Evolutionary conservation across 2,329 filamentous ascomycete species (phyloP), one percentile per base, ranked within the genome.

Genomic region (Blastomyces emzantsi): DNA sequence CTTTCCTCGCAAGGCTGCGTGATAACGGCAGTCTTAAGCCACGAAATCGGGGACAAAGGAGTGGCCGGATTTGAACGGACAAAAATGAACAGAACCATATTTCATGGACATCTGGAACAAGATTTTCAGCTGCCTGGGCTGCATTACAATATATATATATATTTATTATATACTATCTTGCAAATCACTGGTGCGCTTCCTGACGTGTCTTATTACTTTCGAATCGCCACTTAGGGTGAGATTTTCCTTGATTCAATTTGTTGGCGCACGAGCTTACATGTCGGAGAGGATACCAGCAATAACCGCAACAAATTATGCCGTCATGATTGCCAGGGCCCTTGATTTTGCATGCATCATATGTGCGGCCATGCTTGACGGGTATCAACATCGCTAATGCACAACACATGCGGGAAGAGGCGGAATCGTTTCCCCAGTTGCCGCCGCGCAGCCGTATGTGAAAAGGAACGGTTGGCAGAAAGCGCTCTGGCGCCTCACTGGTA

Each of bases 401-500:
- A 8, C 39, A 28, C 61, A 52, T n/a, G 61, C 61, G 61, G 52
- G 22, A 22, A 15, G 62, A 64, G 49, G 19, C 61, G 72, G 72
- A 73, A 68, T 71, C 72, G 72, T 75, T 74, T 71, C 72, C 71
- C 71, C 71, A 67, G 57, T 64, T 63, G 55, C 57, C 54, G 47
- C 66, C 62, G 65, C 64, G 67, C 66, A 73, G 64, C 67, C 69
- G 30, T 36, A 61, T 41, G 60, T 61, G 22, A n/a, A 17, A 28
- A 41, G 30, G 39, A 57, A 19, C 17, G 9, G 57, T 59, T 59
- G 57, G 17, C 47, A 47, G 19, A 33, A 33, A 9, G 13, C 17
- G 25, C 15, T 15, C 41, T 13, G 19, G 41, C 17, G 33, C 25
- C 17, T 30, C 25, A 47, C 57, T 33, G 22, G 39, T n/a, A 17